These are phyloP conservation scores for Tetraselmis striata DNA, from an alignment of 139 green algal genomes.

Conservation along the genomic window DNA sequence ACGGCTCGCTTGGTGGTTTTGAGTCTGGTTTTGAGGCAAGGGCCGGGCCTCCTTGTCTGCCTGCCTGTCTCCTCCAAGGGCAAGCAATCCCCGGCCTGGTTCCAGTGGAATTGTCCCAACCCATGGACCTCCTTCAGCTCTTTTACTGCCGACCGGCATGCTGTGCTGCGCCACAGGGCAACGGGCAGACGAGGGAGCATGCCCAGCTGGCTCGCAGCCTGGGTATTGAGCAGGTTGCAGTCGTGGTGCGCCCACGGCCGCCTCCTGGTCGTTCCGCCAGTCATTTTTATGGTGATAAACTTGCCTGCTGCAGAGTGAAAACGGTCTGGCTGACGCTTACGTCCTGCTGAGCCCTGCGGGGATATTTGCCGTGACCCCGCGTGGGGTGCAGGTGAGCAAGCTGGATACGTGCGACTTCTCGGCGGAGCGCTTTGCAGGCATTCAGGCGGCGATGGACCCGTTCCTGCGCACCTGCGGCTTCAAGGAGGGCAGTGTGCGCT, in stretches of 20 bases:
- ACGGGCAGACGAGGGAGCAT: conserved; percentile 92
- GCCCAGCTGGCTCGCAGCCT: conserved; percentile 82
- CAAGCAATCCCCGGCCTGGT: too few species aligned
- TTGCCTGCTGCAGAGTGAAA: not conserved
- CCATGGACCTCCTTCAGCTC: too few species aligned
- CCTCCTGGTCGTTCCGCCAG: too few species aligned
- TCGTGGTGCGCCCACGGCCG: too few species aligned
- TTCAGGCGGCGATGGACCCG: conserved; percentile 59
- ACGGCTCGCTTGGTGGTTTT: conserved; percentile 85
- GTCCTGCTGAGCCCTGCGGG: too few species aligned
- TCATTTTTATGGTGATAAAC: conserved; percentile 34
- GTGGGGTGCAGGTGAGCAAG: too few species aligned
- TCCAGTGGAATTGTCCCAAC: too few species aligned
- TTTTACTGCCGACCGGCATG: too few species aligned
- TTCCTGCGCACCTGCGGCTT: conserved; percentile 84
- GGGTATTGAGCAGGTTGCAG: conserved; percentile 83
- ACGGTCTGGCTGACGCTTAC: not conserved
- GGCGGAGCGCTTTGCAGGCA: conserved; percentile 68
- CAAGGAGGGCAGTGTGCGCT: conserved; percentile 53
- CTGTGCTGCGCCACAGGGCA: conserved; percentile 14
- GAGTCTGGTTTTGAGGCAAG: conserved; percentile 88
- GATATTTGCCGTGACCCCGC: too few species aligned
- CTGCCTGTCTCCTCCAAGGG: too few species aligned
- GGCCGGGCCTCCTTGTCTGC: too few species aligned
- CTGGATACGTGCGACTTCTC: conserved; percentile 71